Base-by-base conservation (phyloP, 768 basidiomycete genomes). In the Trichaptum fuscoviolaceum region DNA sequence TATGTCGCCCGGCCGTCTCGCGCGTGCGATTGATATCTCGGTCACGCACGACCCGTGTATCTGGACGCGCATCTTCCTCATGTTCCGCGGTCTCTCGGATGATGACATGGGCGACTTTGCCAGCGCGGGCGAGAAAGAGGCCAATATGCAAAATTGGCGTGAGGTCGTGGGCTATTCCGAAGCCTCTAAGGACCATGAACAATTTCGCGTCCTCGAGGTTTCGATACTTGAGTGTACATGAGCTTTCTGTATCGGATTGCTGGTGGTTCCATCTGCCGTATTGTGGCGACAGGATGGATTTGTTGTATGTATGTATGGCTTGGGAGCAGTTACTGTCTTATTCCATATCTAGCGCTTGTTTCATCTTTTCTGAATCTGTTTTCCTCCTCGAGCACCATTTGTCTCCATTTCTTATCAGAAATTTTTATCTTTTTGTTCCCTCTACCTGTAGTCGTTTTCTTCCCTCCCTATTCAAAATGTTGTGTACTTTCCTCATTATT, bases 101-200 rank as follows among this genome's bases (percentile, higher is more conserved):
- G 93, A 94, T 65, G 93, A 95, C 69, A 78, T 91, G 66, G 84
- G 85, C 23, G 74, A 86, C 57, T 93, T 93, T 74, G 85, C 87
- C 6, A 88, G 85, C 23, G 87, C 91, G 1, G 91, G 93, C 12
- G 93, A 93, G 78, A 94, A 94, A 76, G 93, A 93, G 74, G 93
- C 92, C 34, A 91, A 91, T 68, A 77, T 81, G 10, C 83, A 84
- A 70, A 92, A 93, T 77, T 95, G 93, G 93, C 80, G 91, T 66
- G 90, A 90, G 72, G 77, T 87, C 57, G 85, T 93, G 59, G 89
- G 88, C 25, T 94, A 91, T 89, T 86, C 87, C 9, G 93, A 94
- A 75, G 84, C 88, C 72, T 87, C 87, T 65, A 92, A 92, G 74
- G 92, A 93, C 68, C 72, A 85, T 23, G 78, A 83, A 18, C 78